phyloP scores from a whole-genome alignment of 805 yeast species.

The Lachancea dasiensis region DNA sequence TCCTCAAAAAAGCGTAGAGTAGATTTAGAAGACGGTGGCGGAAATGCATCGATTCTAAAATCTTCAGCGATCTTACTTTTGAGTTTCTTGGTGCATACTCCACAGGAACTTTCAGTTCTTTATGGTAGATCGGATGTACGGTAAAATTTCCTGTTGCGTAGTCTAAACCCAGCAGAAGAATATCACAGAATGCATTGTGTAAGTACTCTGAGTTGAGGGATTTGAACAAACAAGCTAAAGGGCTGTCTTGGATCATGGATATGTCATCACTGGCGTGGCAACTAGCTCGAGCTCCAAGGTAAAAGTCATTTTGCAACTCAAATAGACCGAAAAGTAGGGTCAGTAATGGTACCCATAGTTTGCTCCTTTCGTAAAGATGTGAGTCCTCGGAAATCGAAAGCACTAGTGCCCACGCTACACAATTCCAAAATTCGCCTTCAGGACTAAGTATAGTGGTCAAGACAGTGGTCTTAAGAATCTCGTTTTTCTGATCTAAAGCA shows the following conservation, averaged over 20 bases:
- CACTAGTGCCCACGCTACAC: slow-evolving; percentile 25
- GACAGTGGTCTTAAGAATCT: slow-evolving; percentile 19
- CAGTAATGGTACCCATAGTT: slow-evolving; percentile 25
- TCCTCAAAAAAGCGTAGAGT: neutral
- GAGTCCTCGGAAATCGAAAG: slow-evolving; percentile 14
- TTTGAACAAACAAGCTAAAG: slow-evolving; percentile 1
- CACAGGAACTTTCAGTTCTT: slow-evolving; percentile 14
- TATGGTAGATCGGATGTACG: slow-evolving; percentile 19
- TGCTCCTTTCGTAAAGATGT: slow-evolving; percentile 10
- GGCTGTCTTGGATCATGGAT: neutral
- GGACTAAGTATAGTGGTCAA: slow-evolving; percentile 17
- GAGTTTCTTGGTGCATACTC: slow-evolving; percentile 15
- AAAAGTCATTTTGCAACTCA: slow-evolving; percentile 19
- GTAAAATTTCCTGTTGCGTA: slow-evolving; percentile 6
- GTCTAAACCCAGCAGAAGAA: slow-evolving; percentile 9
- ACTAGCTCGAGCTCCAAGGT: no score
- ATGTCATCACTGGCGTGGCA: neutral
- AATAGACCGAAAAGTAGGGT: slow-evolving; percentile 19
- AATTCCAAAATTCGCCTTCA: slow-evolving; percentile 23
- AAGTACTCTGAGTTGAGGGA: neutral
- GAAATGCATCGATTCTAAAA: slow-evolving; percentile 18
- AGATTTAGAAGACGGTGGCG: slow-evolving; percentile 17
- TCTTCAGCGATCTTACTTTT: slow-evolving; percentile 13
- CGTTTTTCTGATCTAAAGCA: slow-evolving; percentile 16
- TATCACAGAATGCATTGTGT: slow-evolving; percentile 5